Evolutionary conservation across 108 stramenopile genomes (phyloP), one percentile per base, ranked within the genome.

Genomic region (Thalassiosira profunda): DNA sequence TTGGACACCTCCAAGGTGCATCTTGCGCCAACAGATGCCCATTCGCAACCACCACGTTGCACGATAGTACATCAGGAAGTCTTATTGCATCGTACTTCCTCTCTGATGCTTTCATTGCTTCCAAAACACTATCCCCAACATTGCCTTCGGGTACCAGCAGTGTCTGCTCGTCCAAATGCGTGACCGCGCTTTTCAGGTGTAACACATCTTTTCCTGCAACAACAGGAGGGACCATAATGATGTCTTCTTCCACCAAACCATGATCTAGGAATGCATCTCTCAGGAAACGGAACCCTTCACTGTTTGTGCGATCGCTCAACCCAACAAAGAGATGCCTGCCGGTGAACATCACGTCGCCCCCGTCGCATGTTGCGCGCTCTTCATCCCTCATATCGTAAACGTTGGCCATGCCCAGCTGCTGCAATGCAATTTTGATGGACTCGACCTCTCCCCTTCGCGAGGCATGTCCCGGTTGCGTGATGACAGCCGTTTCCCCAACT

Each of bases 241-340:
- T 62, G 56, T 70, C 53, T 10, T 60, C 24, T 12, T 24, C 63
- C 6, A 10, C 5, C 5, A 59, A 18, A 8, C 24, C 20, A 42
- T 46, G 54, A 28, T 47, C 25, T 7, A 37, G 59, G 36, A 86
- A 86, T 5, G 58, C 79, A 2, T 74, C 21, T 63, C 67, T 23
- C 53, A 91, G 45, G 10, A 83, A 30, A 17, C 59, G 23, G 6
- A 74, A 60, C 11, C 84, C 86, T 14, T 29, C 52, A 14, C 48
- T 9, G 74, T 91, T 91, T 8, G 90, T 91, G 11, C 90, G 66
- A 20, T 72, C 57, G 14, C 74, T 80, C 7, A 88, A 18, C 2
- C 86, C 90, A 0, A 91, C 86, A 74, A 88, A 91, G 38, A 91
- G 56, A 64, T 91, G 86, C 9, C 85, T 48, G 1, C 76, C 80